phyloP scores from a whole-genome alignment of 345 rosid genomes.

The Raphanus sativus region DNA sequence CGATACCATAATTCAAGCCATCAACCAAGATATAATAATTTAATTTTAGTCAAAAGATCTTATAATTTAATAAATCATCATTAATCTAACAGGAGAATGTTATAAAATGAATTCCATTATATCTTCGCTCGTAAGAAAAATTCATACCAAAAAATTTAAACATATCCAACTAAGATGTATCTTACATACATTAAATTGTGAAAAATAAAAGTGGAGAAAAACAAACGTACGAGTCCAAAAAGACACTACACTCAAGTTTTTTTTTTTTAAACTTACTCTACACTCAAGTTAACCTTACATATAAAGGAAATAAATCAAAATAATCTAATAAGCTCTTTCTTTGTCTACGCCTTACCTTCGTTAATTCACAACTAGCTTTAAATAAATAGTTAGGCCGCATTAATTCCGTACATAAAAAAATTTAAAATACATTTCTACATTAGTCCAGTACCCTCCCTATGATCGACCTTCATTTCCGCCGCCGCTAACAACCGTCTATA shows the following conservation, averaged over 20 bases:
- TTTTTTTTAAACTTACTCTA: neutral
- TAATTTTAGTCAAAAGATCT: neutral
- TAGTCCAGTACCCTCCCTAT: neutral
- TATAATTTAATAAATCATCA: too few species aligned
- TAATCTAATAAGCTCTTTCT: slow-evolving; percentile 1
- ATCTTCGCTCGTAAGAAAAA: neutral
- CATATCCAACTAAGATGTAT: neutral
- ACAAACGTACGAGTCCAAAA: slow-evolving; percentile 22
- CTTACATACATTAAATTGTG: neutral
- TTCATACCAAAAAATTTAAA: neutral
- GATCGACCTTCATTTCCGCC: slow-evolving; percentile 17
- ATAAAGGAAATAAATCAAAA: neutral
- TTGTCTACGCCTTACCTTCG: slow-evolving; percentile 8
- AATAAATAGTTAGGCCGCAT: slow-evolving; percentile 15
- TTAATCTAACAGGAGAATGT: neutral
- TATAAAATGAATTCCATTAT: neutral
- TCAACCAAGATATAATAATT: too few species aligned
- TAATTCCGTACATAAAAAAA: neutral
- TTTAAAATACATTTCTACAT: neutral
- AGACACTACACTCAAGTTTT: neutral
- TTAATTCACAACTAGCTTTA: slow-evolving; percentile 2
- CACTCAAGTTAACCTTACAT: neutral
- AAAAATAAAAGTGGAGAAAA: slow-evolving; percentile 12
- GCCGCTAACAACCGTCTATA: slow-evolving; percentile 13
- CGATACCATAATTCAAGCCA: neutral